Conservation (phyloP, 2,329 filamentous ascomycete species). For the Sporothrix sp. region DNA sequence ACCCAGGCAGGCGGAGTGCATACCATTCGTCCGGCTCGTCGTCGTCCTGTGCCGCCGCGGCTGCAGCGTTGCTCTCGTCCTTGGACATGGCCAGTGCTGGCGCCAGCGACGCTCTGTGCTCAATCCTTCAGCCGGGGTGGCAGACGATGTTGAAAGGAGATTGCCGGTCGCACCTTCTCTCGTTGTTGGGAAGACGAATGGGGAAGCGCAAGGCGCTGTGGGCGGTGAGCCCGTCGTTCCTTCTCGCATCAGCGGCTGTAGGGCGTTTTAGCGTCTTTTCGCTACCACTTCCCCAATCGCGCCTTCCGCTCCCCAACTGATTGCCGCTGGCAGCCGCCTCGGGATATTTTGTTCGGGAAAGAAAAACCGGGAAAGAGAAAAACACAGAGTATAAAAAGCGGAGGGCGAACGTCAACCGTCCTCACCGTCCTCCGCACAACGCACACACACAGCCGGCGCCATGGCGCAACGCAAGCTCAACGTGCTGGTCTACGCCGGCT, state of each 20-base stretch:
- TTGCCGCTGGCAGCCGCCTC: slow-evolving; percentile 5
- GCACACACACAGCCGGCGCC: neutral
- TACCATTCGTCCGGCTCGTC: slow-evolving; percentile 98
- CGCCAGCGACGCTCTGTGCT: too few species aligned
- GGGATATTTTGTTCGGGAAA: neutral
- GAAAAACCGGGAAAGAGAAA: neutral
- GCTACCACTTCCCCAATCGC: neutral
- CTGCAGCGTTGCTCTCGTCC: slow-evolving; percentile 35
- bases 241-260: neutral
- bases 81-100: slow-evolving; percentile 41
- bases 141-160: neutral
- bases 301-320: neutral
- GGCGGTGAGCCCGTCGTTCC: neutral
- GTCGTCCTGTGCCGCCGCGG: slow-evolving; percentile 31
- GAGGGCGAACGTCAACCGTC: neutral
- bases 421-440: neutral
- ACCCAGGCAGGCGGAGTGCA: too few species aligned
- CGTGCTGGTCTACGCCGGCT: slow-evolving; percentile 80
- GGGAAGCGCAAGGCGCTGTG: neutral
- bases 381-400: neutral
- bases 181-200: neutral
- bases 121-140: too few species aligned
- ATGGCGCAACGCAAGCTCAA: slow-evolving; percentile 71
- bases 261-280: neutral
- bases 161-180: neutral